Evolutionary conservation across 2,329 filamentous ascomycete genomes (phyloP).

Genomic region (Clarireedia homoeocarpa): DNA sequence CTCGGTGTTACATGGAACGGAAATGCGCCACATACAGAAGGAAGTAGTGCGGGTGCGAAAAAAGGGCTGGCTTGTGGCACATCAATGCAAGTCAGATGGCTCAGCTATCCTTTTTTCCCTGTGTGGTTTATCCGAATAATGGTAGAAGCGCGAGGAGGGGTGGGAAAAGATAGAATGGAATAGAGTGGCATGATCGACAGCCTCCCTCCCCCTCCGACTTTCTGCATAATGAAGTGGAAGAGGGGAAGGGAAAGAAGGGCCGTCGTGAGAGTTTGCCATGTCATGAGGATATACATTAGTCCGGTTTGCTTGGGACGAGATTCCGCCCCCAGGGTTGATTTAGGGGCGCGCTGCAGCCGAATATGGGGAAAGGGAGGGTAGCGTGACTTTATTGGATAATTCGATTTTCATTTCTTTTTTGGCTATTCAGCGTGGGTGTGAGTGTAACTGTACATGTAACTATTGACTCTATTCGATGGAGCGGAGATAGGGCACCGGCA

Average conservation of each 20-base stretch:
- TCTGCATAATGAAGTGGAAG: constrained; percentile 7
- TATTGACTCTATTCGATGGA: background rate
- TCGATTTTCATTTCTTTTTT: too few relatives aligned
- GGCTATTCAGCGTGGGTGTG: background rate
- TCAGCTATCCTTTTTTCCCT: too few relatives aligned
- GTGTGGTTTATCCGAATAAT: background rate
- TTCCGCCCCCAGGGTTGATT: too few relatives aligned
- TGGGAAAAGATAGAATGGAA: background rate
- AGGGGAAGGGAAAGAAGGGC: background rate
- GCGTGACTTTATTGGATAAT: too few relatives aligned
- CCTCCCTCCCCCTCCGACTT: background rate
- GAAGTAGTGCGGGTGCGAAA: too few relatives aligned
- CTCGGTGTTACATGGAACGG: too few relatives aligned
- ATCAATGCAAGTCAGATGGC: too few relatives aligned
- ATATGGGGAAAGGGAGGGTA: too few relatives aligned
- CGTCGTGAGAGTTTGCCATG: background rate
- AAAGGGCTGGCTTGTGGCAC: too few relatives aligned
- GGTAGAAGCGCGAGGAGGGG: background rate
- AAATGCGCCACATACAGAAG: too few relatives aligned
- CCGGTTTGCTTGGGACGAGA: too few relatives aligned
- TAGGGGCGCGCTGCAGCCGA: too few relatives aligned
- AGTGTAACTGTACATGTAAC: background rate
- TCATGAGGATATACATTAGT: background rate
- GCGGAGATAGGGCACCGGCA: background rate
- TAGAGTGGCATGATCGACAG: background rate